These are phyloP conservation scores for Fusarium sp. DNA, from an alignment of 2,329 filamentous ascomycete species.

Conservation along the genomic window DNA sequence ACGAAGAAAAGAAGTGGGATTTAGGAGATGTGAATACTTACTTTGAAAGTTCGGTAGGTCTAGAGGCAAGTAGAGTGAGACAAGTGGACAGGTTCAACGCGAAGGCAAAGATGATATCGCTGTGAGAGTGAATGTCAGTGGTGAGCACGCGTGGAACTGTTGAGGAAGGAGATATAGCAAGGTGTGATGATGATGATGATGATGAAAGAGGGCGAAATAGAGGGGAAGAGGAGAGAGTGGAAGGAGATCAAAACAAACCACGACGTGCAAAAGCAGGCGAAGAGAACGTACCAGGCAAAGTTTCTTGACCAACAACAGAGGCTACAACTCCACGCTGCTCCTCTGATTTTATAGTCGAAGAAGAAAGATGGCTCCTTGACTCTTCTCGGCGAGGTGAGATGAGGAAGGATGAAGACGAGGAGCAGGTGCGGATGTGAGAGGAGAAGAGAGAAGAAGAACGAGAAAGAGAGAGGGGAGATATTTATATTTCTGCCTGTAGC, in stretches of 20 bases:
- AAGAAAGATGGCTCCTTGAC: neutral
- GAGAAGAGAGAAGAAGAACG: constrained; percentile 15
- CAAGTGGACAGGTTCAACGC: neutral
- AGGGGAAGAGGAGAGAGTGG: neutral
- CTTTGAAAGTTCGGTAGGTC: neutral
- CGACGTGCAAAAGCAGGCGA: neutral
- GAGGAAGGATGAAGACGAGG: constrained; percentile 2
- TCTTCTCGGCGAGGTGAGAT: constrained; percentile 3
- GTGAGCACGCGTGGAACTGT: neutral
- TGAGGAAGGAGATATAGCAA: neutral
- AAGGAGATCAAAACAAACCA: neutral
- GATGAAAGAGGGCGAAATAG: neutral
- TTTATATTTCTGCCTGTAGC: constrained; percentile 20
- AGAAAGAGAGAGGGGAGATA: constrained; percentile 1
- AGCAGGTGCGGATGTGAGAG: constrained; percentile 8
- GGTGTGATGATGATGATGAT: neutral
- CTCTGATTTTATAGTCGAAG: constrained; percentile 17
- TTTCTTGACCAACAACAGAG: constrained; percentile 16
- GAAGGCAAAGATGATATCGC: neutral
- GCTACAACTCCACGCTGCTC: constrained; percentile 35
- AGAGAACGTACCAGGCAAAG: constrained; percentile 21
- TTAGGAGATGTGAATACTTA: neutral
- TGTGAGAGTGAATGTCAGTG: neutral
- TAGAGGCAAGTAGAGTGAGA: neutral
- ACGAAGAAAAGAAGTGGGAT: neutral